Evolutionary conservation across 2,329 filamentous ascomycete genomes (phyloP).

Genomic region (Alternaria sp.): DNA sequence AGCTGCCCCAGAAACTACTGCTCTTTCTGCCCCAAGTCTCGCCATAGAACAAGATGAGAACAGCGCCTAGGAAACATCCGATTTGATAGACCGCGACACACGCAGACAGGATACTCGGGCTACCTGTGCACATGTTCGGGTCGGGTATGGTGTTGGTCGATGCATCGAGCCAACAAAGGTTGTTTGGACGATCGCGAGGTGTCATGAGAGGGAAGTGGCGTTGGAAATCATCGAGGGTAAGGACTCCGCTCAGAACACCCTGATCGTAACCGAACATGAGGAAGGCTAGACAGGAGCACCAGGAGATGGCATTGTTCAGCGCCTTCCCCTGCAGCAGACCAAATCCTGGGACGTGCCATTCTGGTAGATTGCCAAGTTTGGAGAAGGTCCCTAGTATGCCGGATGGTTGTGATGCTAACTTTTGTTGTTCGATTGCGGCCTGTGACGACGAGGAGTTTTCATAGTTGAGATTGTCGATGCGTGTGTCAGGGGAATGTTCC

Average conservation of each 20-base stretch:
- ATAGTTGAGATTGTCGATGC: slow-evolving; percentile 6
- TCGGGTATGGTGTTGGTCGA: slow-evolving; percentile 12
- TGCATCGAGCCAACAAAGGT: slow-evolving; percentile 25
- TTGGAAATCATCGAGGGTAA: slow-evolving; percentile 70
- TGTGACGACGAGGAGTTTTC: slow-evolving; percentile 1
- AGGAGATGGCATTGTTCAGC: slow-evolving; percentile 26
- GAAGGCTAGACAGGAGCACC: slow-evolving; percentile 35
- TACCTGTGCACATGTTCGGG: slow-evolving; percentile 24
- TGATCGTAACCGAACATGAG: slow-evolving; percentile 65
- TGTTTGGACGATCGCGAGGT: slow-evolving; percentile 18
- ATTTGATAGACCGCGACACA: slow-evolving; percentile 33
- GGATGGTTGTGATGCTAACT: slow-evolving; percentile 1
- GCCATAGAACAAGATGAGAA: slow-evolving; percentile 55
- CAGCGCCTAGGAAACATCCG: slow-evolving; percentile 53
- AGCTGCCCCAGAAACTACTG: slow-evolving; percentile 31
- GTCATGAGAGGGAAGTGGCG: slow-evolving; percentile 39
- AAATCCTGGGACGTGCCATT: slow-evolving; percentile 25
- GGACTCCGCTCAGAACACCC: slow-evolving; percentile 71
- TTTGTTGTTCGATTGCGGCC: slow-evolving; percentile 4
- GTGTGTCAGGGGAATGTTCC: slow-evolving; percentile 12
- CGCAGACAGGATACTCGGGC: slow-evolving; percentile 24
- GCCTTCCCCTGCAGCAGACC: slow-evolving; percentile 21
- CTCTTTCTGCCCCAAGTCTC: slow-evolving; percentile 62
- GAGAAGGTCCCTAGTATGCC: slow-evolving; percentile 13
- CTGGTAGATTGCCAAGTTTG: slow-evolving; percentile 24